Base-by-base conservation (phyloP, 768 basidiomycete genomes). In the Tulasnella sp. region DNA sequence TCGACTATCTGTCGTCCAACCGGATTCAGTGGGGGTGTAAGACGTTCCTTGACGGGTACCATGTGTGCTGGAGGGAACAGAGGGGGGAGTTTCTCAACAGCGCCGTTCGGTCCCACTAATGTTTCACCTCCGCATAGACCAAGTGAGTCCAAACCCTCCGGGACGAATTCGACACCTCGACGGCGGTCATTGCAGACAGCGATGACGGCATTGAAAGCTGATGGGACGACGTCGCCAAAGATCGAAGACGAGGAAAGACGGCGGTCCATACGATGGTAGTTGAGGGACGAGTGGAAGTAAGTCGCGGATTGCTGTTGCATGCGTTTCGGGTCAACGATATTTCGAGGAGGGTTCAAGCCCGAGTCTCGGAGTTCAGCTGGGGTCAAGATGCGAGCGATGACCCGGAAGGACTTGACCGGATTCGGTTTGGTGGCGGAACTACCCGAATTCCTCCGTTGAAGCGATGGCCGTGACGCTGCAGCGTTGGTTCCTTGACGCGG, bases 101-200 rank as follows among this genome's bases (percentile, higher is more conserved):
- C 81, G 69, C 81, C 83, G 63, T 84, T 84, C 9, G 81, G 79
- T 39, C 81, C 81, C 62, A 81, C 81, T 2, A 79, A 79, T 36
- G 79, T 80, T 59, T 77, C 76, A 36, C 78, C 79, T 42, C 77
- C 76, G 76, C 89, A 88, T 74, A 95, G 80, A 0, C 91, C 92
- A 71, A 95, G 83, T 78, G 88, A 86, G 75, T 87, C 84, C 69
- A 95, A 83, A 0, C 91, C 93, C 65, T 95, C 89, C 0, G 89
- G 86, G n/a, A 88, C 79, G 74, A 95, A 92, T 78, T 92, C 88
- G 67, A 95, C 85, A 7, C 80, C 80, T 52, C 78, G 76, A 1
- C 78, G 75, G 7, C 79, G 73, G 12, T 80, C 81, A 73, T 81
- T 80, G 73, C 81, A 81, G 11, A 81, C 80, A 1, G 80, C 81